A percentile compares a stretch with the other conserved stretches of the same genome.
Evolutionary conservation across 768 basidiomycete genomes (phyloP).

Genomic region (Punctularia strigosozonata): DNA sequence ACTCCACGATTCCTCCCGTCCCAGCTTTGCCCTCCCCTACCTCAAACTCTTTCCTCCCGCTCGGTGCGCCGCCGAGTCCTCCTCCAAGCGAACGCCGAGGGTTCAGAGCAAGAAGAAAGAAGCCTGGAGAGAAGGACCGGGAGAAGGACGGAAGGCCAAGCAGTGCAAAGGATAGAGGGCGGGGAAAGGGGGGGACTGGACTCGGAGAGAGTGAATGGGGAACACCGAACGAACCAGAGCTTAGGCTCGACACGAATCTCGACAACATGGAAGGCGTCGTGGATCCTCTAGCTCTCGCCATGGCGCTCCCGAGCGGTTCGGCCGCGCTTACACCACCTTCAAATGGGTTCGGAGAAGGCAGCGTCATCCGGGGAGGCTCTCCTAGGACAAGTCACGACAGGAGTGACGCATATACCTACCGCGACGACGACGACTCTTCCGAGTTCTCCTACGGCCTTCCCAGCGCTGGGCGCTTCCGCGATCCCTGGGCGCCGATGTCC

Average conservation of each 20-base stretch:
- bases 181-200: too few species aligned
- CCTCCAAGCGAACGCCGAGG: slow-evolving; percentile 8
- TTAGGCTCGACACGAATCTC: slow-evolving; percentile 55
- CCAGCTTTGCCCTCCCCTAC: too few species aligned
- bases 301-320: slow-evolving; percentile 17
- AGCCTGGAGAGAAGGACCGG: slow-evolving; percentile 4
- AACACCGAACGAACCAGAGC: slow-evolving; percentile 20
- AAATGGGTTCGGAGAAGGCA: background rate
- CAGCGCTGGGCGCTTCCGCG: background rate
- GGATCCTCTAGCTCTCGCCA: slow-evolving; percentile 24
- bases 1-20: too few species aligned
- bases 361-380: background rate
- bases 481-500: background rate
- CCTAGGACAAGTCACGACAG: background rate
- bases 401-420: background rate
- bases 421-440: too few species aligned
- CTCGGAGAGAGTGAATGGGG: too few species aligned
- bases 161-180: slow-evolving; percentile 22
- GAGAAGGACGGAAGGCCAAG: slow-evolving; percentile 9
- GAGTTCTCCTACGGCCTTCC: too few species aligned
- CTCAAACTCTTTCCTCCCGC: background rate
- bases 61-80: slow-evolving; percentile 4
- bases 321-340: slow-evolving; percentile 16
- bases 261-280: slow-evolving; percentile 79
- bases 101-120: slow-evolving; percentile 1